These are phyloP conservation scores for Monilinia fructicola DNA, from an alignment of 2,329 filamentous ascomycete species.

Conservation along the genomic window DNA sequence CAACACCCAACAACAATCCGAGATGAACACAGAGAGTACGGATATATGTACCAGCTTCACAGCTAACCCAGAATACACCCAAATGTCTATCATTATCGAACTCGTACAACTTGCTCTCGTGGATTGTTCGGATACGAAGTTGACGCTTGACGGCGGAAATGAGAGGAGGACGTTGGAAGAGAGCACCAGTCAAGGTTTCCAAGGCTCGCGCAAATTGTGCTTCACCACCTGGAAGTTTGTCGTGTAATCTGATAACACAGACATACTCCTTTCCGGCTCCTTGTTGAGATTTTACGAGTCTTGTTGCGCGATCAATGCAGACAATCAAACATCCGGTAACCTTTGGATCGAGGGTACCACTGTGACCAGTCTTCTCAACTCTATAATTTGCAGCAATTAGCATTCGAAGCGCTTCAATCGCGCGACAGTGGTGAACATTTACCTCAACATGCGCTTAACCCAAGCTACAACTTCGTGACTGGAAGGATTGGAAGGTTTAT, in stretches of 20 bases:
- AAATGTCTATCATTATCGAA: constrained; percentile 98
- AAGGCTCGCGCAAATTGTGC: constrained; percentile 89
- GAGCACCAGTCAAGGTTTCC: constrained; percentile 91
- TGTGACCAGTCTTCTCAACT: constrained; percentile 96
- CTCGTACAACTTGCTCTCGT: constrained; percentile 94
- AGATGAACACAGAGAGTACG: constrained; percentile 96
- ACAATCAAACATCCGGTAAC: constrained; percentile 95
- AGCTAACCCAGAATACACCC: constrained; percentile 98
- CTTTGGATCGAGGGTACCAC: constrained; percentile 96
- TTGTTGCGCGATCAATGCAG: constrained; percentile 93
- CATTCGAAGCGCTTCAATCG: constrained; percentile 14
- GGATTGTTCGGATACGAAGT: constrained; percentile 95
- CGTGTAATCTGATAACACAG: constrained; percentile 90
- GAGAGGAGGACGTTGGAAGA: constrained; percentile 94
- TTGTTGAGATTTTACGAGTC: constrained; percentile 98
- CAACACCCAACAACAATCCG: constrained; percentile 72
- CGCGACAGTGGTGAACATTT: constrained; percentile 39
- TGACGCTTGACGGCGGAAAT: constrained; percentile 99
- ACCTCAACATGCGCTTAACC: constrained; percentile 97
- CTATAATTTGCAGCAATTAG: constrained; percentile 45
- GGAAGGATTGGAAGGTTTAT: constrained; percentile 96
- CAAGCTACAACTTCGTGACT: constrained; percentile 98
- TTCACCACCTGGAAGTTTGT: constrained; percentile 91
- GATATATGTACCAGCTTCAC: constrained; percentile 98
- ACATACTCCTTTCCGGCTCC: constrained; percentile 99